Conservation (phyloP, 148 eudicot genomes). For the Camellia granthamiana region DNA sequence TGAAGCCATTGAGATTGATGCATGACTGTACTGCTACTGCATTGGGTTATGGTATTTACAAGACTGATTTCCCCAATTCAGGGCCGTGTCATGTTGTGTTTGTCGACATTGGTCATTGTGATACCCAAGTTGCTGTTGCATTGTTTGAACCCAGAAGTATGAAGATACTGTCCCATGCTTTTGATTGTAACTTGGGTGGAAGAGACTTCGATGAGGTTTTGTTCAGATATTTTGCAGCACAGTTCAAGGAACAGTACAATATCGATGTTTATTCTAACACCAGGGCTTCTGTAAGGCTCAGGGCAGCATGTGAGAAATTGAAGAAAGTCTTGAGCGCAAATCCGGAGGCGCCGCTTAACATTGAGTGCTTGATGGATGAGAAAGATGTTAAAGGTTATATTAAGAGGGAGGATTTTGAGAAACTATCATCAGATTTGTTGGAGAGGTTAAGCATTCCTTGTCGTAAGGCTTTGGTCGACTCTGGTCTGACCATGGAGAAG, state of each 20-base stretch:
- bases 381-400: constrained; percentile 86
- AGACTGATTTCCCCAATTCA: constrained; percentile 44
- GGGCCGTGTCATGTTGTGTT: constrained; percentile 56
- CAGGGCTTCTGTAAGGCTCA: constrained; percentile 77
- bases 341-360: constrained; percentile 83
- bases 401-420: constrained; percentile 88
- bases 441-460: constrained; percentile 80
- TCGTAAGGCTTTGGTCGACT: constrained; percentile 57
- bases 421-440: constrained; percentile 51
- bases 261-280: constrained; percentile 70
- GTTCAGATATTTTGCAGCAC: constrained; percentile 65
- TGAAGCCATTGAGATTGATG: constrained; percentile 71
- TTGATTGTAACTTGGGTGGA: constrained; percentile 77
- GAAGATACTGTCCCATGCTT: constrained; percentile 79
- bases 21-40: constrained; percentile 95
- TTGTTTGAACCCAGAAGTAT: constrained; percentile 55
- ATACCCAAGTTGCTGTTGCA: constrained; percentile 81
- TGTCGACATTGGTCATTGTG: constrained; percentile 96
- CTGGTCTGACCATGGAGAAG: constrained; percentile 51
- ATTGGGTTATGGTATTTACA: constrained; percentile 92
- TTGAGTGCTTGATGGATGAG: constrained; percentile 97
- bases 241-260: constrained; percentile 58
- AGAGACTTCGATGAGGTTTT: constrained; percentile 95
- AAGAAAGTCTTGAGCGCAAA: constrained; percentile 94
- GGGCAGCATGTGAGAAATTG: constrained; percentile 85